These are phyloP conservation scores for Chaetomium sp. DNA, from an alignment of 2,329 filamentous ascomycete species.

Conservation along the genomic window DNA sequence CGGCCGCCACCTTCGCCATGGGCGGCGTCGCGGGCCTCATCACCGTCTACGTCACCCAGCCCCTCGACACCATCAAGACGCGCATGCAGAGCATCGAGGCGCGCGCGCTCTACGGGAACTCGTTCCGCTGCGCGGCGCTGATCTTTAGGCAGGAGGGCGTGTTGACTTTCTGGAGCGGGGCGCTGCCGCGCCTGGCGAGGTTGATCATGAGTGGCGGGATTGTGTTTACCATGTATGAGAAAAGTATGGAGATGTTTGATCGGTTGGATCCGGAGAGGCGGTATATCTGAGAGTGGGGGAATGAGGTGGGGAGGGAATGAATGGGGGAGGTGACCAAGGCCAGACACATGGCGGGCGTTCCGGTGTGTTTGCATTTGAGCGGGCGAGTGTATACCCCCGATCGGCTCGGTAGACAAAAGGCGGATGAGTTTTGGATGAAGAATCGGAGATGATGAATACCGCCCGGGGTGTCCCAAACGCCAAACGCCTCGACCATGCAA, in stretches of 20 bases:
- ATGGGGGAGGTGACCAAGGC: not conserved
- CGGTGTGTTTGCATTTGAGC: conserved; percentile 4
- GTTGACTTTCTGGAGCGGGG: conserved; percentile 91
- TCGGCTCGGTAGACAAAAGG: conserved; percentile 26
- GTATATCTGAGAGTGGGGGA: conserved; percentile 64
- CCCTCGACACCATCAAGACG: conserved; percentile 93
- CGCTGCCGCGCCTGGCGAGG: conserved; percentile 79
- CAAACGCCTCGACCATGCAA: conserved; percentile 31
- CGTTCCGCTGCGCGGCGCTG: conserved; percentile 75
- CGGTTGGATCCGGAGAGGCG: conserved; percentile 77
- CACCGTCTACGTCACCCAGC: conserved; percentile 78
- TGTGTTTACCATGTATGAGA: conserved; percentile 98
- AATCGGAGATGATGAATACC: conserved; percentile 14
- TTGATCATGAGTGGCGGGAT: conserved; percentile 92
- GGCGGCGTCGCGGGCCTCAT: conserved; percentile 87
- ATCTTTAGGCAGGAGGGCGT: conserved; percentile 90
- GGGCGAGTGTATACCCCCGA: conserved; percentile 17
- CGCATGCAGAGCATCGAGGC: conserved; percentile 97
- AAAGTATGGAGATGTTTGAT: conserved; percentile 87
- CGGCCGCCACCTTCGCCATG: conserved; percentile 84
- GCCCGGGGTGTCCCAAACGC: conserved; percentile 20
- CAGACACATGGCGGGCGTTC: not conserved
- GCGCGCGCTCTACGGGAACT: conserved; percentile 79
- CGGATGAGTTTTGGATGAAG: conserved; percentile 7
- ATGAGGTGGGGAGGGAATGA: not conserved